A percentile compares a stretch with the other conserved stretches of the same genome.
Evolutionary conservation across 2,329 filamentous ascomycete species (phyloP).

Genomic region (Alternaria consortialis): DNA sequence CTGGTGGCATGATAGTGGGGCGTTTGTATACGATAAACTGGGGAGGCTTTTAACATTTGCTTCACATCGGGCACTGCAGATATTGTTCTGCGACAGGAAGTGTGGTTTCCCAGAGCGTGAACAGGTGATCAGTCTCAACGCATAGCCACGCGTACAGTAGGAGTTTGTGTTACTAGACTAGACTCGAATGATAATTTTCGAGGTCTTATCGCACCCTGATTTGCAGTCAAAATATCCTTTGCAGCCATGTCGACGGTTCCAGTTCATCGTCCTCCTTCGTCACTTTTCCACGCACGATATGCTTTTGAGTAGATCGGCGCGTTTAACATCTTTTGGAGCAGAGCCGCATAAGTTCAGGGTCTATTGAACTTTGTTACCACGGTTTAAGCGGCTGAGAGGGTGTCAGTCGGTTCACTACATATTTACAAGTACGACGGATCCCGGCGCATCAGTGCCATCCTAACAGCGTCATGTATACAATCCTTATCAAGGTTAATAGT

Average conservation of each 20-base stretch:
- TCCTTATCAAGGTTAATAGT: not conserved
- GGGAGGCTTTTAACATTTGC: not conserved
- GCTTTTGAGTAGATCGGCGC: rapidly evolving
- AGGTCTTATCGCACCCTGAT: slow-evolving; percentile 1
- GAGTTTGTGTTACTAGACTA: slow-evolving; percentile 2
- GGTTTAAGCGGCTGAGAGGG: not conserved
- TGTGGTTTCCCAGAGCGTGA: not conserved
- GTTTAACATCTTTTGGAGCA: not conserved
- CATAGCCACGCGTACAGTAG: slow-evolving; percentile 11
- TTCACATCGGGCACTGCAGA: not conserved
- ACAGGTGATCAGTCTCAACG: slow-evolving; percentile 2
- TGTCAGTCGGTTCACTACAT: not conserved
- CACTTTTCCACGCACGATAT: not conserved
- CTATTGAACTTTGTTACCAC: not conserved
- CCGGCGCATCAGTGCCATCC: not conserved
- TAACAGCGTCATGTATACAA: not conserved
- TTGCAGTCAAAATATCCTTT: not conserved
- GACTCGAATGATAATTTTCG: not conserved
- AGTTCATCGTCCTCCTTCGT: not conserved
- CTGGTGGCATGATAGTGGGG: slow-evolving; percentile 7
- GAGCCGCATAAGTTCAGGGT: not conserved
- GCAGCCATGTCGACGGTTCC: not conserved
- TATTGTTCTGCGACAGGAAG: not conserved
- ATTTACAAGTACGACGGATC: not conserved
- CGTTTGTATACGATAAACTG: slow-evolving; percentile 7